Evolutionary conservation across 768 basidiomycete genomes (phyloP).

Genomic region (Calvatia gigantea): DNA sequence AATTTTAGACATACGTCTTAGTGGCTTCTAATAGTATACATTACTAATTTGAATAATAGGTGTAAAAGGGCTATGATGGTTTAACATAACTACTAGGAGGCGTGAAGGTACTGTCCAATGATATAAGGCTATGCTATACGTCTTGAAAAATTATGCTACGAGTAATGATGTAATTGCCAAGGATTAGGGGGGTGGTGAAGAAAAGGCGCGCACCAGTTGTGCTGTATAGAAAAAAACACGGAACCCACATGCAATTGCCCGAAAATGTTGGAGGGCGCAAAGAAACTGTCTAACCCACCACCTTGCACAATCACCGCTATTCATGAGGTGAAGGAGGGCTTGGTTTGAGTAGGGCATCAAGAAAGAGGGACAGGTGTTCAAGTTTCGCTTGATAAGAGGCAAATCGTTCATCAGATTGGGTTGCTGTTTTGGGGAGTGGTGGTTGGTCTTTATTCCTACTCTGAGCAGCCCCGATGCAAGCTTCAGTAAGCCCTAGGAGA

Average conservation of each 20-base stretch:
- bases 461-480: neutral
- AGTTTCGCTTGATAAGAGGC: slow-evolving; percentile 16
- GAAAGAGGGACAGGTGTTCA: slow-evolving; percentile 10
- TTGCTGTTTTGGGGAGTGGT: slow-evolving; percentile 10
- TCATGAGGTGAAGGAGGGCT: neutral
- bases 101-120: neutral
- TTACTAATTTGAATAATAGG: neutral
- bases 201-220: too few species aligned
- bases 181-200: too few species aligned
- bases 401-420: slow-evolving; percentile 21
- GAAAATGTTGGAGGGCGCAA: neutral
- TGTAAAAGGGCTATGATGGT: neutral
- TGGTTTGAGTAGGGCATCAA: slow-evolving; percentile 9
- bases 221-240: too few species aligned
- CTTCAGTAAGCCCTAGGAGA: neutral
- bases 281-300: neutral
- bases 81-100: neutral
- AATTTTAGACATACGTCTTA: slow-evolving; percentile 4
- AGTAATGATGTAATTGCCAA: too few species aligned
- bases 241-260: too few species aligned
- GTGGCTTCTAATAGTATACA: neutral
- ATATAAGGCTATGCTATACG: too few species aligned
- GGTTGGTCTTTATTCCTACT: neutral
- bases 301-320: neutral
- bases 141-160: too few species aligned